Base-by-base conservation (phyloP, 768 basidiomycete genomes). In the Tremella yokohamensis region DNA sequence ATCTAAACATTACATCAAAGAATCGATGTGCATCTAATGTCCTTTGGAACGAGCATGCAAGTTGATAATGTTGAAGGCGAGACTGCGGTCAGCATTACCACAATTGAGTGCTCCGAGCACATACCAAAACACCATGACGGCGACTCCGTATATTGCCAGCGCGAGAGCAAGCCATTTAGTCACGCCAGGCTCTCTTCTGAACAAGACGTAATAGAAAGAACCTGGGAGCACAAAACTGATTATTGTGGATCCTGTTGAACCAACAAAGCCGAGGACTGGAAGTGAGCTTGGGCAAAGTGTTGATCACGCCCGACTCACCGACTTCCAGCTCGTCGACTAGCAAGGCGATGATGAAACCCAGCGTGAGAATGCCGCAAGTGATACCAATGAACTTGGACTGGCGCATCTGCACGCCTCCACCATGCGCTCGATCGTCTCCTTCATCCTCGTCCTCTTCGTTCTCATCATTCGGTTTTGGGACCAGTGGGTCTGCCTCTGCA, bases 181-280 rank as follows among this genome's bases (percentile, higher is more conserved):
- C 52, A 79, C 79, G 20, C 80, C 81, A 7, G 80, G 78, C 68
- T 90, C 86, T 51, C 84, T 77, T 59, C 85, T 84, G 60, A 87
- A 85, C 63, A 94, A 80, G 84, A 89, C 87, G 87, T 90, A 97
- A 79, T 89, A 96, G 72, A 96, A 88, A 50, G 92, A 78, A 1
- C 90, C 92, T 0, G 92, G 93, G 37, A 96, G 82, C 69, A 98
- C 96, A 78, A 97, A 98, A 1, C 90, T 92, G 58, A 98, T 90
- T 18, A 92, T 94, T 22, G 93, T 96, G 13, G 90, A 94, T 12
- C 96, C 96, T 0, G 92, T 97, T 20, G 91, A 87, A 1, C 96
- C 96, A 38, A 99, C 94, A 72, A 99, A 96, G 3, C 91, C 90
- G 34, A 98, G 81, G 13, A 98, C 94, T 90, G 69, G 39, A 18